Conservation (phyloP, 306 rosid genomes). For the Prinsepia uniflora region DNA sequence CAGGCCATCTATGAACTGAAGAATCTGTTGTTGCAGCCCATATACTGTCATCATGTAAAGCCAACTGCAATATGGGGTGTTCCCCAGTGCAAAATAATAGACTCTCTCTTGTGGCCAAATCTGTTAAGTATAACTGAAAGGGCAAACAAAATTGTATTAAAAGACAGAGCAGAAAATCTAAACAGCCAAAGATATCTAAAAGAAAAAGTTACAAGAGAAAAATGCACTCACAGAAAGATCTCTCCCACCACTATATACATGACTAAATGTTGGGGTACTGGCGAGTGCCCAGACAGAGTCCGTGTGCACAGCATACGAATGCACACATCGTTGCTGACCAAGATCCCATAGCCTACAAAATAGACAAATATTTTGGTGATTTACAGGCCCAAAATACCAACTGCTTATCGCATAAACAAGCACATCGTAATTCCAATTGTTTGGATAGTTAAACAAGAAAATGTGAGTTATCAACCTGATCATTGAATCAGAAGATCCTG, state of each 20-base stretch:
- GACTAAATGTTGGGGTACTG: slow-evolving; percentile 89
- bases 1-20: slow-evolving; percentile 84
- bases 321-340: slow-evolving; percentile 97
- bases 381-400: slow-evolving; percentile 10
- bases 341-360: slow-evolving; percentile 92
- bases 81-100: slow-evolving; percentile 89
- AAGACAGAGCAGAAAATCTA: slow-evolving; percentile 26
- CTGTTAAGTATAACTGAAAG: slow-evolving; percentile 88
- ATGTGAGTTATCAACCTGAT: slow-evolving; percentile 58
- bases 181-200: slow-evolving; percentile 11
- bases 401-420: background rate
- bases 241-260: slow-evolving; percentile 98
- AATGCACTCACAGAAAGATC: slow-evolving; percentile 85
- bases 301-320: slow-evolving; percentile 97
- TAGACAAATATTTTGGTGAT: slow-evolving; percentile 26
- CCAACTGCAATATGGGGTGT: slow-evolving; percentile 79
- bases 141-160: slow-evolving; percentile 53
- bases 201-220: slow-evolving; percentile 20
- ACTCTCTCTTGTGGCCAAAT: slow-evolving; percentile 97
- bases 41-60: slow-evolving; percentile 69
- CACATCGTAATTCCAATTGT: background rate
- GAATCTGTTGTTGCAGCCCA: slow-evolving; percentile 97
- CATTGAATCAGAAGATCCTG: slow-evolving; percentile 99
- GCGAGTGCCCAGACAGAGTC: slow-evolving; percentile 99
- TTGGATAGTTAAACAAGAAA: background rate